Conservation (phyloP, 495 filamentous ascomycete genomes). For the Aspergillus egyptiacus region DNA sequence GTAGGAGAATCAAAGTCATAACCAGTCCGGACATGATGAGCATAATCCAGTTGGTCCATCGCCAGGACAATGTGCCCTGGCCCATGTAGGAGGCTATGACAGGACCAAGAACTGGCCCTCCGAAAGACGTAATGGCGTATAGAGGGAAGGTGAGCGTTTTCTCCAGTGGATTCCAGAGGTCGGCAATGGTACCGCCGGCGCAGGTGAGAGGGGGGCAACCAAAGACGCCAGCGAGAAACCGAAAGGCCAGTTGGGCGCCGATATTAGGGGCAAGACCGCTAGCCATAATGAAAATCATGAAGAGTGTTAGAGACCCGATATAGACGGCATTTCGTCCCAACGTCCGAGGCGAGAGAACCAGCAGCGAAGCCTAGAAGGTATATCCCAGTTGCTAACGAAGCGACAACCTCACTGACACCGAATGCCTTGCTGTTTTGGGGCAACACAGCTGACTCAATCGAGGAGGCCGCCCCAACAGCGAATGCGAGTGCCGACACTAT, state of each 20-base stretch:
- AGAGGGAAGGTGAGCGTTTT: constrained; percentile 44
- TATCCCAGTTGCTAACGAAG: constrained; percentile 43
- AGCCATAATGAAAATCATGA: constrained; percentile 50
- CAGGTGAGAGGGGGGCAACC: constrained; percentile 48
- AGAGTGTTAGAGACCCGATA: constrained; percentile 42
- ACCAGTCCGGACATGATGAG: constrained; percentile 42
- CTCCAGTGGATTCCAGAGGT: constrained; percentile 47
- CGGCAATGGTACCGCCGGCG: constrained; percentile 47
- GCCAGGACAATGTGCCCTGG: constrained; percentile 39
- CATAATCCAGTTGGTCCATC: constrained; percentile 50
- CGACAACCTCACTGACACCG: constrained; percentile 46
- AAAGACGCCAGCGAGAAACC: constrained; percentile 49
- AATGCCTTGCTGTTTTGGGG: constrained; percentile 42
- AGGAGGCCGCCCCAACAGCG: constrained; percentile 46
- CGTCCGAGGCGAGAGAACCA: constrained; percentile 48
- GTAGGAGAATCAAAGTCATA: constrained; percentile 36
- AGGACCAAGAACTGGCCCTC: constrained; percentile 1
- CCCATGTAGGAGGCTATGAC: constrained; percentile 28
- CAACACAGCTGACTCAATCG: constrained; percentile 44
- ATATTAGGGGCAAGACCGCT: constrained; percentile 47
- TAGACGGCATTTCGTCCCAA: constrained; percentile 56
- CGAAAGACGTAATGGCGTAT: constrained; percentile 31
- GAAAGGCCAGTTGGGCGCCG: constrained; percentile 43
- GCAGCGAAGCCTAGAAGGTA: constrained; percentile 60
- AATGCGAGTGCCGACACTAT: constrained; percentile 49